Conservation (phyloP, 1,139 yeast genomes). For the Eremothecium sinecaudum region DNA sequence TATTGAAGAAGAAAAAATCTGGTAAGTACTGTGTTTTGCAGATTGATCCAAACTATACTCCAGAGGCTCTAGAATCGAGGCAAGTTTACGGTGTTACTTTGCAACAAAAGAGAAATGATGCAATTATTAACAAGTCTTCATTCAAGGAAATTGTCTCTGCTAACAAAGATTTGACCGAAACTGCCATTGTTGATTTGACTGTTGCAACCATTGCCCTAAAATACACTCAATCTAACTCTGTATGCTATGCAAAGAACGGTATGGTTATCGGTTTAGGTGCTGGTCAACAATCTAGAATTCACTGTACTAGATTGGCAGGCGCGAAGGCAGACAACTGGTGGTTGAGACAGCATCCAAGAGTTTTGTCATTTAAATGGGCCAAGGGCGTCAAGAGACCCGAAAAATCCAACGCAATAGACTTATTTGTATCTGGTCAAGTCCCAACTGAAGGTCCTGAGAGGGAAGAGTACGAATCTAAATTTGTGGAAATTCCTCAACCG, state of each 20-base stretch:
- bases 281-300: constrained; percentile 98
- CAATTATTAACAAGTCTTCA: constrained; percentile 77
- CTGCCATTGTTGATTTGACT: constrained; percentile 84
- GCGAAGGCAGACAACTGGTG: constrained; percentile 99
- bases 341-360: constrained; percentile 97
- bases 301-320: constrained; percentile 97
- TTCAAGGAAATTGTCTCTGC: constrained; percentile 87
- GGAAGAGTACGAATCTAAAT: constrained; percentile 83
- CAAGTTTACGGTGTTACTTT: constrained; percentile 92
- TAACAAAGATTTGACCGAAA: constrained; percentile 80
- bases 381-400: constrained; percentile 98
- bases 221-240: constrained; percentile 97
- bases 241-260: constrained; percentile 96
- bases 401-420: constrained; percentile 93
- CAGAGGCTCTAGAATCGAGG: constrained; percentile 76
- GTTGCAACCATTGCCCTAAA: constrained; percentile 96
- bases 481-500: constrained; percentile 73
- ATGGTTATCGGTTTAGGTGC: constrained; percentile 99
- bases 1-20: constrained; percentile 84
- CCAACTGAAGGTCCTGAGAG: constrained; percentile 91
- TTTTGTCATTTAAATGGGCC: constrained; percentile 89
- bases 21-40: constrained; percentile 95
- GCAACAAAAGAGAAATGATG: constrained; percentile 96
- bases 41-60: constrained; percentile 88
- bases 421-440: constrained; percentile 82